Conservation (phyloP, 768 basidiomycete species). For the Coprinopsis sp. region DNA sequence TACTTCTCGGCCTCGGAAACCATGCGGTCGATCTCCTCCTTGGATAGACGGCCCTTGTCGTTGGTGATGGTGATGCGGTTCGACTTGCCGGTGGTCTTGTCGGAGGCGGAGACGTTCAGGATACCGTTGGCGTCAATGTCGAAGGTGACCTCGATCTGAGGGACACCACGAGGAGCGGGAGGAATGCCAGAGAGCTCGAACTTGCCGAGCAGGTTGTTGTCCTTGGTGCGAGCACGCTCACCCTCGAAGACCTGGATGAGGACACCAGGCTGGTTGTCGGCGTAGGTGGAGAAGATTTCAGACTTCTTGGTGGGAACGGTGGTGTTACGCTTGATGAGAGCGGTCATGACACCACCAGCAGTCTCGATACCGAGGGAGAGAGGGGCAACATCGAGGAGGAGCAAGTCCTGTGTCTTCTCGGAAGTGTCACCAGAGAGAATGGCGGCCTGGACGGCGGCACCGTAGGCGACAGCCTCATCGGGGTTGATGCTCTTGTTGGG, state of each 20-base stretch:
- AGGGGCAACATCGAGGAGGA: constrained; percentile 91
- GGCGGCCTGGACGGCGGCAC: constrained; percentile 97
- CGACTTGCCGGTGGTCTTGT: constrained; percentile 97
- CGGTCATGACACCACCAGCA: constrained; percentile 98
- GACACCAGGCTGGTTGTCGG: constrained; percentile 98
- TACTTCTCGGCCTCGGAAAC: constrained; percentile 91
- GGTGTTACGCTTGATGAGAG: constrained; percentile 98
- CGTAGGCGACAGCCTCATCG: constrained; percentile 97
- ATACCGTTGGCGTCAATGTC: constrained; percentile 98
- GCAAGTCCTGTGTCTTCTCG: constrained; percentile 94
- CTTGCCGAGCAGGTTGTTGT: constrained; percentile 98
- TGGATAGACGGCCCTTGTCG: constrained; percentile 94
- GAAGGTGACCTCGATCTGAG: constrained; percentile 96
- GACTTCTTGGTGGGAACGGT: constrained; percentile 99
- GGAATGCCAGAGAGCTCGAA: constrained; percentile 97
- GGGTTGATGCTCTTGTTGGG: constrained; percentile 99
- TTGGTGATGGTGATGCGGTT: constrained; percentile 92
- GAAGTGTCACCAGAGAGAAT: constrained; percentile 97
- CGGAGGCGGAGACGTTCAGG: constrained; percentile 89
- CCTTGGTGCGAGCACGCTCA: constrained; percentile 97
- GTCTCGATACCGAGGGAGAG: constrained; percentile 95
- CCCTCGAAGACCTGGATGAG: constrained; percentile 98
- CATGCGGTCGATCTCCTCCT: constrained; percentile 99
- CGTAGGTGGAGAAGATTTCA: constrained; percentile 97
- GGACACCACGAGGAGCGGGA: constrained; percentile 95